Base-by-base conservation (phyloP, 1,284 basidiomycete species). In the Caloboletus inedulis region DNA sequence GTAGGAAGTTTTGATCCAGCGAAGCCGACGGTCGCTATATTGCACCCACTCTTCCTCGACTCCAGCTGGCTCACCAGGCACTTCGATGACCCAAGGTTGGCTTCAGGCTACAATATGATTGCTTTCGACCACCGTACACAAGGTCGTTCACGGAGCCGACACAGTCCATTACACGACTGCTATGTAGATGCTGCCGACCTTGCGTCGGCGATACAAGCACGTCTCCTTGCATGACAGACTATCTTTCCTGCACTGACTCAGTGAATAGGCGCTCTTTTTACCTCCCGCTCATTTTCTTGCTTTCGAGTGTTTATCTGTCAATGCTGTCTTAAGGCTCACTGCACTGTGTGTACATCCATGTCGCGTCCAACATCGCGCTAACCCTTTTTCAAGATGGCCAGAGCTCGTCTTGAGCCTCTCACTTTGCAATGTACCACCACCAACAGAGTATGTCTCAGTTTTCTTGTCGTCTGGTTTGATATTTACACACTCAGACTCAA, bases 161-260 rank as follows among this genome's bases (percentile, higher is more conserved):
- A 77, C 9, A 80, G 71, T 45, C 78, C 76, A 6, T 71, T 74
- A 36, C 82, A 85, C 61, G 87, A 89, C 66, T 77, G 77, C 47
- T 89, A 86, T 79, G 85, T 88, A 3, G 81, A 85, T 36, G 85
- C 87, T 1, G 88, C 87, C 30, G 87, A 89, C 71, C 58, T 89
- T 39, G 87, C 84, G 3, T 75, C 80, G 21, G 82, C 80, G 45
- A 78, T 79, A 59, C 77, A 82, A 68, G 86, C 84, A 56, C 48
- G 79, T 70, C 43, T 30, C 39, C 34, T 35, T 41, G 40, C 31
- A 25, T 59, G 16, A 33, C 40, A 30, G 2, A 16, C 10, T 33
- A 18, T 21, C 40, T 19, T 39, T 43, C 36, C 25, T n/a, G 7
- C 33, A 34, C 40, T 49, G 2, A 51, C 47, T 29, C n/a, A 2